These are phyloP conservation scores for Calocybe gambosa DNA, from an alignment of 1,284 basidiomycete species.

Conservation along the genomic window DNA sequence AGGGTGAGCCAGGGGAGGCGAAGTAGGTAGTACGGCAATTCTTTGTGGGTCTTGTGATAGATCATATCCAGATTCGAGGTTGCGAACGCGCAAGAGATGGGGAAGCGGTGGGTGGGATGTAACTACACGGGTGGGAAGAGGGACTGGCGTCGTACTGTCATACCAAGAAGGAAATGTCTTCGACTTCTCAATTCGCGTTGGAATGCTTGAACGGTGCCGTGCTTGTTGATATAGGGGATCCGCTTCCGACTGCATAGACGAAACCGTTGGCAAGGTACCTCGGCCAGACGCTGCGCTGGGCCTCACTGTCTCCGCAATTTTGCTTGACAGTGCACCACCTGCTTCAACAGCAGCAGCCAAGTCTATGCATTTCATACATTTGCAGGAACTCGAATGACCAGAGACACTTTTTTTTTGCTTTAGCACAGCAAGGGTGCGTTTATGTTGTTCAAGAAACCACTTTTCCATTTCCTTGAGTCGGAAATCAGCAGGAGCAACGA, in stretches of 20 bases:
- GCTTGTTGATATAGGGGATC: constrained; percentile 9
- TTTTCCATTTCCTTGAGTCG: constrained; percentile 71
- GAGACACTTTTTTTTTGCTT: constrained; percentile 16
- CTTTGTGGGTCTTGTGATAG: constrained; percentile 17
- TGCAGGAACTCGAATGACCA: constrained; percentile 8
- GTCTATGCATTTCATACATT: constrained; percentile 9
- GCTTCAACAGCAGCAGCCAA: neutral
- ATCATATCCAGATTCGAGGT: constrained; percentile 17
- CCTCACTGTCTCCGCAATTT: neutral
- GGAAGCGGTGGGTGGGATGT: constrained; percentile 25
- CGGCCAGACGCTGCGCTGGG: constrained; percentile 2
- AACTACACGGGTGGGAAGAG: constrained; percentile 10
- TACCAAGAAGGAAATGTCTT: constrained; percentile 7
- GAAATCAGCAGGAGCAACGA: constrained; percentile 64
- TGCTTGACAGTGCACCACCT: too few relatives aligned
- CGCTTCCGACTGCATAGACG: neutral
- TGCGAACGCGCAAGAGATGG: constrained; percentile 19
- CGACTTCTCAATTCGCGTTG: constrained; percentile 7
- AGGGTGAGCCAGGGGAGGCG: constrained; percentile 1
- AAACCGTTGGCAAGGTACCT: neutral
- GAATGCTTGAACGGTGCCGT: constrained; percentile 3
- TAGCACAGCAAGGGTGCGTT: constrained; percentile 23
- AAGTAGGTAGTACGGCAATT: constrained; percentile 10
- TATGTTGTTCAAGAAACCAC: constrained; percentile 50
- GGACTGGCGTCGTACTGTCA: neutral